A percentile compares a stretch with the other conserved stretches of the same genome.
These are phyloP conservation scores for Ogataea populi-albae DNA, from an alignment of 805 yeast species.

Conservation along the genomic window DNA sequence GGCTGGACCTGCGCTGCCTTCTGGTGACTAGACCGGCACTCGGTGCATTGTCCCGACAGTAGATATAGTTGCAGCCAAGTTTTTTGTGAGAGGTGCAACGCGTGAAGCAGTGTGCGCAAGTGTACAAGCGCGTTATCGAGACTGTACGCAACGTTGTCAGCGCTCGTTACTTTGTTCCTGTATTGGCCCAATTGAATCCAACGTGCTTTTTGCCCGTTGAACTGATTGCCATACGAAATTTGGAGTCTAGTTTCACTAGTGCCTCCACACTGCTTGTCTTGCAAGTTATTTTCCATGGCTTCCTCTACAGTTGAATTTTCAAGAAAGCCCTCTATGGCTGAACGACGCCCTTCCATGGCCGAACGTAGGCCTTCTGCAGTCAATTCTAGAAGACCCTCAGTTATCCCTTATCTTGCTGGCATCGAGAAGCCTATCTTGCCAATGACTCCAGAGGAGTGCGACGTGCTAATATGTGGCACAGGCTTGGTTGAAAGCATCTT, in stretches of 20 bases:
- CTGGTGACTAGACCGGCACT: too few species aligned
- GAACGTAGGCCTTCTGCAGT: conserved; percentile 34
- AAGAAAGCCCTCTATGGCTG: conserved; percentile 64
- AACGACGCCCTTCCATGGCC: conserved; percentile 56
- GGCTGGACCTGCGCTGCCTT: too few species aligned
- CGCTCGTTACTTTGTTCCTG: too few species aligned
- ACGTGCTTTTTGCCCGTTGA: too few species aligned
- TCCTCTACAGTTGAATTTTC: conserved; percentile 23
- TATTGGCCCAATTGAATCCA: too few species aligned
- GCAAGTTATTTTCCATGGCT: too few species aligned
- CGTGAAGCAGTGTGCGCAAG: not conserved
- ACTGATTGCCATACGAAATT: too few species aligned
- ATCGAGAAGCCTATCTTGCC: conserved; percentile 69
- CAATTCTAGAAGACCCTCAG: conserved; percentile 32
- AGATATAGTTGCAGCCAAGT: too few species aligned
- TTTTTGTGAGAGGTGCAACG: not conserved
- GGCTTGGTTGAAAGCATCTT: conserved; percentile 84
- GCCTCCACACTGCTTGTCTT: too few species aligned
- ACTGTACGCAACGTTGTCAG: conserved; percentile 1
- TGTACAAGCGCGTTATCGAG: not conserved
- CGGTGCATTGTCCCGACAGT: too few species aligned
- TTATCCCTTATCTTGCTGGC: conserved; percentile 73
- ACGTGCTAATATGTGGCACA: conserved; percentile 89
- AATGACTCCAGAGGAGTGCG: conserved; percentile 68
- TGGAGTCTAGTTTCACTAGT: too few species aligned